These are phyloP conservation scores for Bigelowiella natans DNA, from an alignment of 78 protist species.

Conservation along the genomic window DNA sequence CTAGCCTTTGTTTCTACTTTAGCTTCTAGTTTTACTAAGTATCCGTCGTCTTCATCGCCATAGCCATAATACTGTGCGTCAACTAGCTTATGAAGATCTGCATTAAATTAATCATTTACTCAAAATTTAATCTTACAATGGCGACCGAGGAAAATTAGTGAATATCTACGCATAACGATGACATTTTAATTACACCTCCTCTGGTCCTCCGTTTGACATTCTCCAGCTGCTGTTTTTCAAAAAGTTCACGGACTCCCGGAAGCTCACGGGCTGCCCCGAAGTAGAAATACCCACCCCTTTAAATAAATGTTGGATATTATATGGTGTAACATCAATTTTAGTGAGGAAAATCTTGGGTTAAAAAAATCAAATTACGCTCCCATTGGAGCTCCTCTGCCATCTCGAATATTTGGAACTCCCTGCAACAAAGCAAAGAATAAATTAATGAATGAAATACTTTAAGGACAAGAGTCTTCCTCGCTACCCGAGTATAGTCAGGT, in stretches of 20 bases:
- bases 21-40: neutral
- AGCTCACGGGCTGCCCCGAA: conserved; percentile 88
- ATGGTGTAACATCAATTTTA: no score
- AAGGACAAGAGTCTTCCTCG: conserved; percentile 1
- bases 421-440: no score
- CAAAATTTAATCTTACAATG: no score
- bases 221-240: neutral
- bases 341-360: no score
- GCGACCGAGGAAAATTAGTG: no score
- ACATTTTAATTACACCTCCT: no score
- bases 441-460: no score
- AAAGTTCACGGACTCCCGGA: conserved; percentile 87
- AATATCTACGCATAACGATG: no score
- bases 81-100: conserved; percentile 44
- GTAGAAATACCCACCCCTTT: conserved; percentile 55
- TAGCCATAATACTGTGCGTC: conserved; percentile 83
- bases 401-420: neutral
- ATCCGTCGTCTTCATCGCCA: conserved; percentile 74
- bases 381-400: neutral
- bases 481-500: conserved; percentile 36
- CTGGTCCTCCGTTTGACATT: conserved; percentile 6
- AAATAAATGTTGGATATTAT: no score
- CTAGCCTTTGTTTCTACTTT: neutral
- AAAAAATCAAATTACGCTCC: neutral
- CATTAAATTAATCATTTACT: no score